phyloP scores from a whole-genome alignment of 345 rosid genomes.

The Eucalyptus grandis region DNA sequence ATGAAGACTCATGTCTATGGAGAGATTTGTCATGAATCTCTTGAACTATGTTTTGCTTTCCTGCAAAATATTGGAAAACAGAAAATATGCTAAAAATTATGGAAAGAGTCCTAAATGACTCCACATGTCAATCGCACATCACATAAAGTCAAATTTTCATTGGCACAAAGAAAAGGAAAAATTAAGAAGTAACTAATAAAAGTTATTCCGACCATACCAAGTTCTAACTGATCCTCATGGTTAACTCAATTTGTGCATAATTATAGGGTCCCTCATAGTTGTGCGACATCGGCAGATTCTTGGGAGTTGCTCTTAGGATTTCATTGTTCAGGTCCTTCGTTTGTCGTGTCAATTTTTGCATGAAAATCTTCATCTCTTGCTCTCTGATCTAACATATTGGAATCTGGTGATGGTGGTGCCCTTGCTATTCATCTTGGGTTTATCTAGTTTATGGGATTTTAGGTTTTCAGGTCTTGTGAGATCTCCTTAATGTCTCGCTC shows the following conservation, averaged over 20 bases:
- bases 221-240: background rate
- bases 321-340: background rate
- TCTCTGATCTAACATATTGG: background rate
- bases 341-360: background rate
- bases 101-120: background rate
- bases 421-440: background rate
- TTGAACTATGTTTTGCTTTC: background rate
- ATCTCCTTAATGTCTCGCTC: background rate
- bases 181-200: background rate
- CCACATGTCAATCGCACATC: background rate
- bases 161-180: background rate
- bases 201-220: background rate
- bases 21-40: background rate
- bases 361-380: background rate
- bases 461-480: background rate
- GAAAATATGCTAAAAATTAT: background rate
- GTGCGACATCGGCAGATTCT: background rate
- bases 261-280: background rate
- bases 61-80: background rate
- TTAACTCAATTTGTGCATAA: background rate
- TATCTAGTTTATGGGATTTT: background rate
- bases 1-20: background rate
- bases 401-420: background rate
- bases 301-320: background rate
- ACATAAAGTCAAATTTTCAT: background rate